Base-by-base conservation (phyloP, 345 rosid genomes). In the Luvunga scandens region DNA sequence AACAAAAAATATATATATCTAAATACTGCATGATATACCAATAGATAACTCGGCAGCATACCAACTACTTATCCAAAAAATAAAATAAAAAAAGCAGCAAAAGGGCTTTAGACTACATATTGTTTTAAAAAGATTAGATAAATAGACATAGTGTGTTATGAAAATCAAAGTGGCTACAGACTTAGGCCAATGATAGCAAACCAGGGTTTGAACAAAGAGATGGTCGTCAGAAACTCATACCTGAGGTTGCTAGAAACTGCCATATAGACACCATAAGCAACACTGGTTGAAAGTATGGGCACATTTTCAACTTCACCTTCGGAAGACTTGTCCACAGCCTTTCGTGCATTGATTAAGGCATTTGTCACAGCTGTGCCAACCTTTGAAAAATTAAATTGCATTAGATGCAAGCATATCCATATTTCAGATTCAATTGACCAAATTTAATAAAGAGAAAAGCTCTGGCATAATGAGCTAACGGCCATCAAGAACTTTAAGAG, bases 161-260 rank as follows among this genome's bases (percentile, higher is more conserved):
- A 38, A 8, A 30, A 75, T 63, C 66, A n/a, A 22, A 67, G 36
- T 34, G 4, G 18, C 39, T 22, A 22, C 61, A 22, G 25, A 56
- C 61, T 22, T 13, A 31, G 28, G 12, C 5, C 31, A 71, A 39
- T 39, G 60, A 75, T 24, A 50, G 75, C 4, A 65, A 73, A 56
- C 28, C 55, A 24, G 36, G 5, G 10, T 67, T 73, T 74, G 50
- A 42, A 71, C 34, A 55, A 18, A 56, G 62, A 36, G 73, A 66
- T 59, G n/a, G 66, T 60, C 31, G 14, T 33, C 66, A 53, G 66
- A 79, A 71, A 31, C 61, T 31, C 76, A 56, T 66, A 94, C 99
- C 98, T 97, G 85, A 94, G 94, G 81, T 97, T 97, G 87, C 98
- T 94, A 30, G 99, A 97, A 84, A 94, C 88, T 33, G 98, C 94